Base-by-base conservation (phyloP, 225 moss, liverwort and hornwort species). In the Rhytidiadelphus loreus region DNA sequence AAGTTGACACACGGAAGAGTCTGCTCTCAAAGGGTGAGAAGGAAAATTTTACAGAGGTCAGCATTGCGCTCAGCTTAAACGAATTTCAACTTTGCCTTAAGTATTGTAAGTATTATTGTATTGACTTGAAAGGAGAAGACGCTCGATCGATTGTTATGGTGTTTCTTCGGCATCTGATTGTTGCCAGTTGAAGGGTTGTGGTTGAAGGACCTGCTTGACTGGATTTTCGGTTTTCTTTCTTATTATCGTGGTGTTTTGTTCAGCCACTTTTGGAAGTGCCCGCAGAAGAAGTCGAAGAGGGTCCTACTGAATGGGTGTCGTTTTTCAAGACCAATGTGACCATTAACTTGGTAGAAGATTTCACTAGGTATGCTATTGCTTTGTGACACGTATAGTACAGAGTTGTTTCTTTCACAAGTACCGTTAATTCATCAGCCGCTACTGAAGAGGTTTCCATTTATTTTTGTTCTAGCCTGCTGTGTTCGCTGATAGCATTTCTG, bases 251-350 rank as follows among this genome's bases (percentile, higher is more conserved):
- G 77, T 86, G 72, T 87, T 35, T 50, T 87, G 50, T 88, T 57
- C 93, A 95, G 97, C 93, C 90, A 69, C 77, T 88, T 57, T 80
- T 90, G 85, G 94, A 95, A 66, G 88, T 35, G 24, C 46, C 74
- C 14, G n/a, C 75, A 80, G 92, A 92, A 89, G 87, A 80, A 80
- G 92, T 92, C 59, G 94, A 94, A 50, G 91, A 91, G 88, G 90
- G 82, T 72, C 90, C 89, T 77, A 65, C 86, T 79, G 95, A 95
- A 88, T 95, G 93, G 96, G 92, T 97, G 46, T 93, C 98, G 56
- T 96, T 94, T 87, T 97, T 94, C 84, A 98, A 98, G 90, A 90
- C 98, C 73, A 98, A 98, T 91, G 89, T 98, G 77, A 95, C 97
- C 76, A 94, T 98, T 41, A 97, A 97, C 86, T 87, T 98, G 88